Evolutionary conservation across 345 rosid species (phyloP), one percentile per base, ranked within the genome.

Genomic region (Hibiscus syriacus): DNA sequence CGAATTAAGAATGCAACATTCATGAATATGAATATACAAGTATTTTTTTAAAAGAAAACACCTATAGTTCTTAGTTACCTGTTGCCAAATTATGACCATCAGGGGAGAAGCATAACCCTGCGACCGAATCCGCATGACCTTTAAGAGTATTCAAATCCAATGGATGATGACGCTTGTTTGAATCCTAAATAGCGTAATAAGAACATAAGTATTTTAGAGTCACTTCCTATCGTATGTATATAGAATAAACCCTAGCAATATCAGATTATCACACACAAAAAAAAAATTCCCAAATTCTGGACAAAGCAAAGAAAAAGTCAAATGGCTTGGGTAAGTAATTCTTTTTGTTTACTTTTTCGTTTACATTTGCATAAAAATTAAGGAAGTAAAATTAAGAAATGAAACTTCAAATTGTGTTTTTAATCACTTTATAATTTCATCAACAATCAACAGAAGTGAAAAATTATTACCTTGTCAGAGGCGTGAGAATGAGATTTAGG

Each of bases 81-180:
- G 98, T 95, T 50, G 92, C 98, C 77, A 95, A 80, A 76, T 80
- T 77, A 66, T 67, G 81, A 58, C 88, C 99, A 78, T 88, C 88
- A 29, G 82, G 71, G 2, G 98, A 87, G 81, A 94, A 89, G 80
- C 85, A 89, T 16, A 95, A 78, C 2, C 85, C 96, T 1, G 86
- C 78, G 55, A 94, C 98, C 7, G 96, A 69, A 85, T 94, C 99
- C 16, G 84, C 87, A 50, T 94, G 98, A 66, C 99, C 99, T 87
- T 92, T 94, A 76, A 94, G 75, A 69, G 99, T 94, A 80, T 94
- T 94, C 76, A 92, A 79, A 84, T 88, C 98, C 80, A 95, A 77
- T 19, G 89, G 93, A 77, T 91, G 97, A 70, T 87, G 98, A 41
- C 87, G 75, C 81, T 79, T 91, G 79, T 27, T 80, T 77, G 85